A percentile compares a stretch with the other conserved stretches of the same genome.
phyloP scores from a whole-genome alignment of 139 green algal species.

The Tetraselmis striata region DNA sequence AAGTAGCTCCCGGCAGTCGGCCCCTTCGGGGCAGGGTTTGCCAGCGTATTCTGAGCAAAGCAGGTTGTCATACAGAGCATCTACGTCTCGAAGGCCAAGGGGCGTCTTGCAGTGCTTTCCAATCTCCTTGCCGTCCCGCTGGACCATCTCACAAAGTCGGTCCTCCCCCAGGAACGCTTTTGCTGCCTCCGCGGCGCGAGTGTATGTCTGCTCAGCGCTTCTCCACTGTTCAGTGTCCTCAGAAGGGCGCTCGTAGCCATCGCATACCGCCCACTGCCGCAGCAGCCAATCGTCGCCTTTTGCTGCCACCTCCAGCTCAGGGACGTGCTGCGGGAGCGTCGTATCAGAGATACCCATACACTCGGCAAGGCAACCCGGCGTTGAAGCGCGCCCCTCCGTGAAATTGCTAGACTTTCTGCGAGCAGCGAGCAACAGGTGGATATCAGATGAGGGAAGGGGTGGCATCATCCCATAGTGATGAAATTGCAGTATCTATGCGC shows the following conservation, averaged over 20 bases:
- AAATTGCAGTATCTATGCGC: too few species aligned
- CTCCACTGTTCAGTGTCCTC: not conserved
- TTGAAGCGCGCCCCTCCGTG: not conserved
- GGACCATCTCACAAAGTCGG: not conserved
- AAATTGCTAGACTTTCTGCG: not conserved
- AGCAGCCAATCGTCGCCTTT: not conserved
- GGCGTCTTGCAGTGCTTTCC: too few species aligned
- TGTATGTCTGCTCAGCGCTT: not conserved
- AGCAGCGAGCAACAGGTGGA: not conserved
- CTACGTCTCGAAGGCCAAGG: not conserved
- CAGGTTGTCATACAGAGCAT: not conserved
- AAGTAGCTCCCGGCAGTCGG: not conserved
- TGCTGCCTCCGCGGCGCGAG: not conserved
- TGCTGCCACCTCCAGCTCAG: not conserved
- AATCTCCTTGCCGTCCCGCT: not conserved
- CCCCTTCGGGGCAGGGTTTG: not conserved
- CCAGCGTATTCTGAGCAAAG: not conserved
- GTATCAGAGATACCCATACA: not conserved
- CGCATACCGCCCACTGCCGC: not conserved
- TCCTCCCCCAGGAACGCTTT: not conserved
- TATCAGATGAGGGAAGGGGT: not conserved
- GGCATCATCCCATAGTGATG: too few species aligned
- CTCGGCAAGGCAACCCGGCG: not conserved
- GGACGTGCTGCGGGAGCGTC: not conserved
- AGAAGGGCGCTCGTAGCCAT: not conserved